Evolutionary conservation across 2,329 filamentous ascomycete species (phyloP).

Genomic region (Geosmithia putterillii): DNA sequence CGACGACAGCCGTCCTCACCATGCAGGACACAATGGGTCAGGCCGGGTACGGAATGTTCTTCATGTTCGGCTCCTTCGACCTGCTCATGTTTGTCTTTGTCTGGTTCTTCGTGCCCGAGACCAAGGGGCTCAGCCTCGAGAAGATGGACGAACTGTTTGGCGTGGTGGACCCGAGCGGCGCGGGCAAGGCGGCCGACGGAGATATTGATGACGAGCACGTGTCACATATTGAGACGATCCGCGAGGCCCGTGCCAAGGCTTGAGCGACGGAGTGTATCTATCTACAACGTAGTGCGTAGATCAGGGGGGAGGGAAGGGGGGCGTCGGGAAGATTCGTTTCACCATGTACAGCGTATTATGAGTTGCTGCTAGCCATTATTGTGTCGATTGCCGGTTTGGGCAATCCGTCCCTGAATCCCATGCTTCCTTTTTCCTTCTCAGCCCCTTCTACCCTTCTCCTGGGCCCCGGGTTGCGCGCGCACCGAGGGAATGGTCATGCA

Average conservation of each 20-base stretch:
- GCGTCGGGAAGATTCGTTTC: neutral
- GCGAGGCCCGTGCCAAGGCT: neutral
- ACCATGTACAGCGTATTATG: no score
- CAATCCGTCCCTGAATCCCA: neutral
- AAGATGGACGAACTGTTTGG: constrained; percentile 57
- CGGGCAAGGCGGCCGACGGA: constrained; percentile 12
- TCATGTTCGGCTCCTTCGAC: constrained; percentile 57
- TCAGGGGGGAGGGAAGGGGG: neutral
- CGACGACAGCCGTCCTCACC: constrained; percentile 43
- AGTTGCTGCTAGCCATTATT: no score
- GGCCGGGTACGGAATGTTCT: constrained; percentile 45
- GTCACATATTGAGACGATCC: constrained; percentile 3
- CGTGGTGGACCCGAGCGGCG: constrained; percentile 31
- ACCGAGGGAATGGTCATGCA: neutral
- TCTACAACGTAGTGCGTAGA: neutral
- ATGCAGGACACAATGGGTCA: constrained; percentile 47
- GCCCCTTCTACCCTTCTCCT: neutral
- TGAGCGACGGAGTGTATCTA: neutral
- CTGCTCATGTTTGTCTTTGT: constrained; percentile 53
- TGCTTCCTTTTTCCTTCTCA: neutral
- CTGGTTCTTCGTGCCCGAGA: constrained; percentile 58
- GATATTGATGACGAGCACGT: constrained; percentile 18
- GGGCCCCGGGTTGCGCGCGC: neutral
- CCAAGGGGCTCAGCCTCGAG: constrained; percentile 52
- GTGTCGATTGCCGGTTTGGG: no score